Percentiles rank a stretch among this genome's conserved stretches.
phyloP scores from a whole-genome alignment of 805 yeast genomes.

The Candida multigemmis region DNA sequence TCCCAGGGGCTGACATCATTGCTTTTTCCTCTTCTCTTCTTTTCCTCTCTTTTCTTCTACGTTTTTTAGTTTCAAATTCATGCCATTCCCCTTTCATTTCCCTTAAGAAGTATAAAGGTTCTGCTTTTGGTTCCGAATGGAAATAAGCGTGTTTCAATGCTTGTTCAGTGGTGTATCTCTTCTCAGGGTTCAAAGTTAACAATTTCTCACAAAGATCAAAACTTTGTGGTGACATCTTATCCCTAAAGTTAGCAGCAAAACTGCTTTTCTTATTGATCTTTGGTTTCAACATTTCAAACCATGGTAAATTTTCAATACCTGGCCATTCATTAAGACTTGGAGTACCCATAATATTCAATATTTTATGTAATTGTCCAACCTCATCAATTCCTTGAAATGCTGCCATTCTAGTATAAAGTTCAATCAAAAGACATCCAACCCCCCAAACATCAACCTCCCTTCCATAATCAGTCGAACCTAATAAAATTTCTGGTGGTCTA shows the following conservation, averaged over 20 bases:
- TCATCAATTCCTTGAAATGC: constrained; percentile 87
- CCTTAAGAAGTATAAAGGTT: constrained; percentile 45
- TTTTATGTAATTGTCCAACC: constrained; percentile 68
- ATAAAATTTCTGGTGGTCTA: constrained; percentile 86
- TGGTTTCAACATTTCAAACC: constrained; percentile 84
- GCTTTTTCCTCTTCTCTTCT: constrained; percentile 22
- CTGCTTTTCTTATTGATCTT: constrained; percentile 20
- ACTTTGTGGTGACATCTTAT: constrained; percentile 41
- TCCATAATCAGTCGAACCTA: constrained; percentile 88
- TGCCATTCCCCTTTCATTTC: constrained; percentile 86
- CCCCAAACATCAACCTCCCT: constrained; percentile 96
- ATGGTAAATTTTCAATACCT: constrained; percentile 66
- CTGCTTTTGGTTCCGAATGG: constrained; percentile 55
- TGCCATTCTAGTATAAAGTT: constrained; percentile 66
- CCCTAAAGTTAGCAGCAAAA: constrained; percentile 21
- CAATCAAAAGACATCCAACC: constrained; percentile 83
- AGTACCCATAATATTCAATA: constrained; percentile 81
- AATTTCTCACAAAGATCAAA: constrained; percentile 58
- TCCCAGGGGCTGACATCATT: constrained; percentile 1
- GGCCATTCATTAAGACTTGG: constrained; percentile 75
- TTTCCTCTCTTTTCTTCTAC: constrained; percentile 44
- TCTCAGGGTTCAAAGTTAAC: constrained; percentile 58
- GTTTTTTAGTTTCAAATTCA: constrained; percentile 87
- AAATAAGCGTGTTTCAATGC: constrained; percentile 69
- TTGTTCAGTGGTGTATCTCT: constrained; percentile 56